Conservation (phyloP, 148 eudicot species). For the Euryodendron excelsum region DNA sequence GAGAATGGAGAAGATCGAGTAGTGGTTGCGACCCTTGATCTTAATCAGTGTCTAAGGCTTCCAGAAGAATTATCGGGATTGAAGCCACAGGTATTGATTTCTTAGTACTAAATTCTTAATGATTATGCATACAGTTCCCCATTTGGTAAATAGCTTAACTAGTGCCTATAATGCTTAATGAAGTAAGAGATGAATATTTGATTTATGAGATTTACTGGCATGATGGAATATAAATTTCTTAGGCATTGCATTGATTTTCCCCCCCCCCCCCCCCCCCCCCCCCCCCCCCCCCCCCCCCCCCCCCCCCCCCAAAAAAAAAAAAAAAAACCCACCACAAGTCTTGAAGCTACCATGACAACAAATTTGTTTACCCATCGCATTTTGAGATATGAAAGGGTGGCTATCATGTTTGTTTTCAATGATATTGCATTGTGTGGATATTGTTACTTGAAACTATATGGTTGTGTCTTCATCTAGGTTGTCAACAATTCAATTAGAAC, state of each 20-base stretch:
- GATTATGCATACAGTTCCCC: neutral
- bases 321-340: neutral
- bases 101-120: neutral
- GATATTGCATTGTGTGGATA: neutral
- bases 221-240: neutral
- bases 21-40: constrained; percentile 81
- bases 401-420: neutral
- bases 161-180: neutral
- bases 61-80: constrained; percentile 83
- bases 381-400: neutral
- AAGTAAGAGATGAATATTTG: neutral
- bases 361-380: neutral
- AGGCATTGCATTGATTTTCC: neutral
- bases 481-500: neutral
- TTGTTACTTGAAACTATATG: neutral
- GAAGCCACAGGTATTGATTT: constrained; percentile 65
- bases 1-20: constrained; percentile 59
- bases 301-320: too few species aligned
- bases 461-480: neutral
- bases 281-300: too few species aligned
- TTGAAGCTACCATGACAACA: neutral
- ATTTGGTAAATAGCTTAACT: neutral
- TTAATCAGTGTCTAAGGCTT: constrained; percentile 77
- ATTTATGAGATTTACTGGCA: neutral
- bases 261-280: neutral